Conservation (phyloP, 495 filamentous ascomycete species). For the Chlorociboria aeruginascens region DNA sequence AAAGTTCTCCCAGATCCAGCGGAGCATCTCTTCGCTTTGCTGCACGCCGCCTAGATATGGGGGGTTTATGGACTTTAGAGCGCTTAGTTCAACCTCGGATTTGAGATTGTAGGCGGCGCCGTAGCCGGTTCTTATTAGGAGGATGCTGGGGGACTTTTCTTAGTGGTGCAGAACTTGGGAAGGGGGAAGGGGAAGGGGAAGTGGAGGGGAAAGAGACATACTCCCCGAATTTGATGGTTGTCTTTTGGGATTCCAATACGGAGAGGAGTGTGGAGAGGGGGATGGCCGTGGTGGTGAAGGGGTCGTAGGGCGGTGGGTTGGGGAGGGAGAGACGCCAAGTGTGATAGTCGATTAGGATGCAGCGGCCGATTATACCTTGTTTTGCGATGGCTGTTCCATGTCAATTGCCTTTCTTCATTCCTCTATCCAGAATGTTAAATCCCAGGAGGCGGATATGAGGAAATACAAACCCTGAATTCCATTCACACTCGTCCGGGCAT, state of each 20-base stretch:
- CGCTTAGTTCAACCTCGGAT: conserved; percentile 22
- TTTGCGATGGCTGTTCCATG: conserved; percentile 26
- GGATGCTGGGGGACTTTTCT: too few relatives aligned
- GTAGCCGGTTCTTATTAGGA: conserved; percentile 25
- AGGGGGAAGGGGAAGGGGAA: too few relatives aligned
- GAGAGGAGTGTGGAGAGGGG: conserved; percentile 31
- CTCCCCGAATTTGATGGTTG: conserved; percentile 39
- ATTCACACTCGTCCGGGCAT: conserved; percentile 24
- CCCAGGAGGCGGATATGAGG: neutral
- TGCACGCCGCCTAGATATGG: conserved; percentile 38
- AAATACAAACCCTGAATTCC: conserved; percentile 36
- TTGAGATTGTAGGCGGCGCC: conserved; percentile 24
- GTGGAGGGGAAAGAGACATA: too few relatives aligned
- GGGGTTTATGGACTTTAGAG: conserved; percentile 21
- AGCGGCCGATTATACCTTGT: conserved; percentile 45
- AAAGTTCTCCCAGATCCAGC: conserved; percentile 34
- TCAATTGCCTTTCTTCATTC: neutral
- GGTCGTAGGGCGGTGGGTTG: conserved; percentile 22
- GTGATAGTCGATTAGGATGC: conserved; percentile 45
- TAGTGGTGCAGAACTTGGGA: too few relatives aligned
- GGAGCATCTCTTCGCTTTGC: conserved; percentile 30
- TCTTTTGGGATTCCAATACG: conserved; percentile 34
- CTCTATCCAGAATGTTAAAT: neutral
- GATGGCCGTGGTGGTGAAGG: conserved; percentile 31
- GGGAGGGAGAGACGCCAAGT: conserved; percentile 29